Percentiles rank a stretch among this genome's conserved stretches.
Conservation (phyloP, 768 basidiomycete genomes). For the Trichaptum fuscoviolaceum region DNA sequence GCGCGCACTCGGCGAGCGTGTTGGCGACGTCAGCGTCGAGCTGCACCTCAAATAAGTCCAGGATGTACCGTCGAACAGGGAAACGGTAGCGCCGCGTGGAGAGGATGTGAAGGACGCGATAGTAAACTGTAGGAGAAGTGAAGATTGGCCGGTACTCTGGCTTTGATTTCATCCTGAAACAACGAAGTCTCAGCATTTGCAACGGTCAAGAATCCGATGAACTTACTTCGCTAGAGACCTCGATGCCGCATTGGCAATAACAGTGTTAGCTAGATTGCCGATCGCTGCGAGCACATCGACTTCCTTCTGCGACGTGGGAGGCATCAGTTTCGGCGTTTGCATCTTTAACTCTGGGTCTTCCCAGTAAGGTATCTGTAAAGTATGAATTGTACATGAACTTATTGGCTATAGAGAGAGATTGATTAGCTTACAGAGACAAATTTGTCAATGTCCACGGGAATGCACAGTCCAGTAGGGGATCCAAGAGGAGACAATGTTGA, state of each 20-base stretch:
- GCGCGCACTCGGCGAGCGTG: conserved; percentile 47
- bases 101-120: conserved; percentile 81
- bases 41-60: conserved; percentile 88
- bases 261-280: conserved; percentile 91
- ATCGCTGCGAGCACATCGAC: conserved; percentile 84
- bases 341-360: conserved; percentile 27
- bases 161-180: conserved; percentile 65
- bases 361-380: conserved; percentile 69
- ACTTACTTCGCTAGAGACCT: conserved; percentile 78
- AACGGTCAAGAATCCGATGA: neutral
- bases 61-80: conserved; percentile 86
- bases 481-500: conserved; percentile 84
- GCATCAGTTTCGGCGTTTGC: conserved; percentile 47
- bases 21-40: conserved; percentile 58
- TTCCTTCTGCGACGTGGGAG: conserved; percentile 65
- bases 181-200: conserved; percentile 3
- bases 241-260: conserved; percentile 93
- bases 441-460: conserved; percentile 77
- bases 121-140: conserved; percentile 71
- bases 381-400: conserved; percentile 6
- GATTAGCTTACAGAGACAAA: conserved; percentile 64
- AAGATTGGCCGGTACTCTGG: conserved; percentile 74
- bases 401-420: conserved; percentile 4
- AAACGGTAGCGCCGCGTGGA: conserved; percentile 87
- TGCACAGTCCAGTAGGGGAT: conserved; percentile 82